Conservation (phyloP, 2,329 filamentous ascomycete species). For the Claviceps purpurea region DNA sequence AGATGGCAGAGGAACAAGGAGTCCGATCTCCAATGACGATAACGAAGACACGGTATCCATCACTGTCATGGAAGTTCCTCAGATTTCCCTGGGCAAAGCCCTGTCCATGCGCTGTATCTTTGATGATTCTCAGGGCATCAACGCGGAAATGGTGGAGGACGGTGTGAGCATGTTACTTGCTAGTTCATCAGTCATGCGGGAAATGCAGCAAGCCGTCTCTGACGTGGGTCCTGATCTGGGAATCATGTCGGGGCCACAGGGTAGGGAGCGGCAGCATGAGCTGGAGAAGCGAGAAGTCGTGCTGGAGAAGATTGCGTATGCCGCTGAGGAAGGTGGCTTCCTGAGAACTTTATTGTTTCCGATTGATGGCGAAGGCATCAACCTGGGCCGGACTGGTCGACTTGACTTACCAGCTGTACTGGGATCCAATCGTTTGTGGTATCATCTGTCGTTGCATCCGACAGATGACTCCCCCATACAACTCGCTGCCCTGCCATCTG, state of each 20-base stretch:
- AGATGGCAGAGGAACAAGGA: conserved; percentile 47
- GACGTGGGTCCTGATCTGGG: conserved; percentile 70
- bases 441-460: conserved; percentile 82
- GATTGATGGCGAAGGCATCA: conserved; percentile 62
- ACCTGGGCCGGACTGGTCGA: conserved; percentile 62
- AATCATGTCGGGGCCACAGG: conserved; percentile 52
- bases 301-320: conserved; percentile 74
- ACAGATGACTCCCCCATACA: conserved; percentile 72
- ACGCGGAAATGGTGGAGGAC: conserved; percentile 93
- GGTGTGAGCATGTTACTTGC: conserved; percentile 63
- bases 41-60: conserved; percentile 75
- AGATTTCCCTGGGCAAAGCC: conserved; percentile 69
- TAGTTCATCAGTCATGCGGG: conserved; percentile 71
- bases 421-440: conserved; percentile 83
- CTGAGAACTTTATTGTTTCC: conserved; percentile 73
- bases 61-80: conserved; percentile 75
- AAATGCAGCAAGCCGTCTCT: conserved; percentile 72
- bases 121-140: conserved; percentile 85
- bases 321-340: conserved; percentile 71
- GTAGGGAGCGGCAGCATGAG: conserved; percentile 62
- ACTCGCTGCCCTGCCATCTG: conserved; percentile 56
- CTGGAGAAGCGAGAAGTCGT: conserved; percentile 72
- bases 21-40: conserved; percentile 57
- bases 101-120: conserved; percentile 83
- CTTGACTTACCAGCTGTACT: conserved; percentile 65